A percentile compares a stretch with the other conserved stretches of the same genome.
These are phyloP conservation scores for Hypoxylon lienhwacheense DNA, from an alignment of 495 filamentous ascomycete genomes.

Conservation along the genomic window DNA sequence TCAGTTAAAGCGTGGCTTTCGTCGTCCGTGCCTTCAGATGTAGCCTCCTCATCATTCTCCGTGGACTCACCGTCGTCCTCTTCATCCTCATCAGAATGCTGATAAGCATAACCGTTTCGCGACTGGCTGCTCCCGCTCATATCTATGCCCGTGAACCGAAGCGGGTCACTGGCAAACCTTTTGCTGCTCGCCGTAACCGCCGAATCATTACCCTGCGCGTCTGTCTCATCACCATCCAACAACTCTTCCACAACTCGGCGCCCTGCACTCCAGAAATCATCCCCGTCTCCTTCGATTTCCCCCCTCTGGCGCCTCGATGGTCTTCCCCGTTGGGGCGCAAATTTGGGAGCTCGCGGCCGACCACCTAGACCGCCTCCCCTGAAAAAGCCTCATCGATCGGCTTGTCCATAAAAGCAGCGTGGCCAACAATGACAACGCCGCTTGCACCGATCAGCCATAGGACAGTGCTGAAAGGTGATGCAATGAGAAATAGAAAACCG, in stretches of 20 bases:
- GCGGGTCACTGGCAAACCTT: slow-evolving; percentile 59
- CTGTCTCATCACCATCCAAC: slow-evolving; percentile 62
- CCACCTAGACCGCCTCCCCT: slow-evolving; percentile 99
- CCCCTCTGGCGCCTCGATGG: slow-evolving; percentile 79
- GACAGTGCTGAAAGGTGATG: slow-evolving; percentile 76
- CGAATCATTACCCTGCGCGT: slow-evolving; percentile 61
- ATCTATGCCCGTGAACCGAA: slow-evolving; percentile 65
- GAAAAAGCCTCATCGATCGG: slow-evolving; percentile 99
- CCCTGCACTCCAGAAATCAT: slow-evolving; percentile 45
- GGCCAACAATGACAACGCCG: slow-evolving; percentile 88
- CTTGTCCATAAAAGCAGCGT: slow-evolving; percentile 96
- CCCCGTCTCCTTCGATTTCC: slow-evolving; percentile 55
- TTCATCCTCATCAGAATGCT: slow-evolving; percentile 52
- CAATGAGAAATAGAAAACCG: slow-evolving; percentile 79
- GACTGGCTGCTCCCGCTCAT: slow-evolving; percentile 51
- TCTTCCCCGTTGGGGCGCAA: slow-evolving; percentile 97
- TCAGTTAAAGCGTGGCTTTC: slow-evolving; percentile 55
- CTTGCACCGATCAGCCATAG: slow-evolving; percentile 96
- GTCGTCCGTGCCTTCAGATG: slow-evolving; percentile 52
- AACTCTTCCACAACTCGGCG: slow-evolving; percentile 69
- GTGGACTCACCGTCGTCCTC: slow-evolving; percentile 57
- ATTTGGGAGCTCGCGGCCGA: slow-evolving; percentile 99
- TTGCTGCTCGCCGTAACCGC: slow-evolving; percentile 40
- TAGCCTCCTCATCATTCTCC: slow-evolving; percentile 51
- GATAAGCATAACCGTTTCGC: slow-evolving; percentile 49